Evolutionary conservation across 108 stramenopile species (phyloP).

Genomic region (Schizochytrium sp.): DNA sequence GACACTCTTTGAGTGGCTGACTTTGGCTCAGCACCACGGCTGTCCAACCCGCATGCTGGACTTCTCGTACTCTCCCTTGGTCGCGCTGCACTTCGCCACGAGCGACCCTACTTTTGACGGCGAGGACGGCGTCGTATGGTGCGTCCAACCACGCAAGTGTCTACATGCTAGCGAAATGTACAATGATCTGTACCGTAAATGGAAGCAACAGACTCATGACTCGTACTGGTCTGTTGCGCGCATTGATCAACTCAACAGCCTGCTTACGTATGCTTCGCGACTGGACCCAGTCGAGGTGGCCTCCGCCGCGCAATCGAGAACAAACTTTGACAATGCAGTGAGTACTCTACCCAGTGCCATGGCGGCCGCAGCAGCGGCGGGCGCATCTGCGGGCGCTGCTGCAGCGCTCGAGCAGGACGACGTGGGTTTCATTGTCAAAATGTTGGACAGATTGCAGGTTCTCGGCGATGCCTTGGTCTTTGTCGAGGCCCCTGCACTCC

Average conservation of each 20-base stretch:
- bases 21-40: background rate
- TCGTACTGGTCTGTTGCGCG: background rate
- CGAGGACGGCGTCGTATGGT: background rate
- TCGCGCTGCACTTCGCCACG: background rate
- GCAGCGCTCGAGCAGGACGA: background rate
- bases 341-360: too few relatives aligned
- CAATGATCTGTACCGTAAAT: background rate
- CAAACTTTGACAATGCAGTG: too few relatives aligned
- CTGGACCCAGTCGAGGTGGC: background rate
- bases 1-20: background rate
- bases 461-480: background rate
- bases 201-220: background rate
- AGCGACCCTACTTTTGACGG: background rate
- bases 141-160: background rate
- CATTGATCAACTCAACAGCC: background rate
- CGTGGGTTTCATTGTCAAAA: background rate
- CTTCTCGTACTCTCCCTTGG: background rate
- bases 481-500: background rate
- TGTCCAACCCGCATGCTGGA: constrained; percentile 3
- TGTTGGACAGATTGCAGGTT: background rate
- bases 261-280: background rate
- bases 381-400: too few relatives aligned
- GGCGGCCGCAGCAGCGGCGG: too few relatives aligned
- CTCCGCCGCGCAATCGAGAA: background rate
- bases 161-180: background rate